phyloP scores from a whole-genome alignment of 2,329 filamentous ascomycete genomes.

The Clonostachys chloroleuca region DNA sequence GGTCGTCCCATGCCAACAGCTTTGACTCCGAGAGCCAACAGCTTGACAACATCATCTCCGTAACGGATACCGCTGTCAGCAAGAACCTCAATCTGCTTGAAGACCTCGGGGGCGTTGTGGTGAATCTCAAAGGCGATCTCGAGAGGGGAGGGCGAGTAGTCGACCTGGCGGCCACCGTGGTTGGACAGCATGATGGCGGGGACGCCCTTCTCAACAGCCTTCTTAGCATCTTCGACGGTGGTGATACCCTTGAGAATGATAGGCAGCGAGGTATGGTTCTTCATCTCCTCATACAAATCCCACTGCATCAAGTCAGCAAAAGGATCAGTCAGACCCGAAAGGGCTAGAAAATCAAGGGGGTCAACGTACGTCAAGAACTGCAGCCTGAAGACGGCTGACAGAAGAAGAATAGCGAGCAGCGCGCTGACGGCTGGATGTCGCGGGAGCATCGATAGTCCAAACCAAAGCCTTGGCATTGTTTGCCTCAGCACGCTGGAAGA shows the following conservation, averaged over 20 bases:
- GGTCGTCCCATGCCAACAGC: conserved; percentile 60
- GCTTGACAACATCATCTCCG: conserved; percentile 65
- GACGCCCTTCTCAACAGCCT: conserved; percentile 52
- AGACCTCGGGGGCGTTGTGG: conserved; percentile 54
- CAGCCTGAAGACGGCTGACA: background rate
- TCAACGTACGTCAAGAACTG: too few species aligned
- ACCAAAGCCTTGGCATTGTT: conserved; percentile 28
- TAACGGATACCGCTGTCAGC: conserved; percentile 62
- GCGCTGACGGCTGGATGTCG: conserved; percentile 31
- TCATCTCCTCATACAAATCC: conserved; percentile 29
- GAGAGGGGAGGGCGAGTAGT: conserved; percentile 20
- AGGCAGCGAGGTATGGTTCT: conserved; percentile 36
- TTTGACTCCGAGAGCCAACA: conserved; percentile 58
- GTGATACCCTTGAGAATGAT: conserved; percentile 20
- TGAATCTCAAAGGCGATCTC: conserved; percentile 53
- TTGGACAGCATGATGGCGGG: conserved; percentile 69
- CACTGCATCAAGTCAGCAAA: too few species aligned
- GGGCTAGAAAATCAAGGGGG: too few species aligned
- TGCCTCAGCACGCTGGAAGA: conserved; percentile 21
- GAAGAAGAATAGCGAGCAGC: conserved; percentile 30
- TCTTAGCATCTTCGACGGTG: conserved; percentile 17
- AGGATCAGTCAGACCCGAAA: conserved; percentile 20
- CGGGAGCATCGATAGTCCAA: conserved; percentile 32
- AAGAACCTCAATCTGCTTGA: conserved; percentile 55
- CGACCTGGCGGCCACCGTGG: conserved; percentile 58